A percentile compares a stretch with the other conserved stretches of the same genome.
These are phyloP conservation scores for Oryza meyeriana DNA, from an alignment of 176 grass and related monocot genomes.

Conservation along the genomic window DNA sequence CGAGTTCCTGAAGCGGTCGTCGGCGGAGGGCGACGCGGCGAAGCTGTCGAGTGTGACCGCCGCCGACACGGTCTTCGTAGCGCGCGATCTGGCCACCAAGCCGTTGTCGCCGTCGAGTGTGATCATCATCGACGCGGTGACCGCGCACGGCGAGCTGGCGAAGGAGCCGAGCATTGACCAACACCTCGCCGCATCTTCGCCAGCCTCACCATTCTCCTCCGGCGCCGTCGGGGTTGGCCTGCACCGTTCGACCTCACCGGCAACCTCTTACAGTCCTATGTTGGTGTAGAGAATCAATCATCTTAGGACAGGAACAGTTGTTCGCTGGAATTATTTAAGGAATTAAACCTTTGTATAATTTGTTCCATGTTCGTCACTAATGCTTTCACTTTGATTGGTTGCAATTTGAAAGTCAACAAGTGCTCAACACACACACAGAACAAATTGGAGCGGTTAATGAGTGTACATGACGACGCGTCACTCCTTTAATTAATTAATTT, in stretches of 20 bases:
- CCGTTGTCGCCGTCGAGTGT: too few species aligned
- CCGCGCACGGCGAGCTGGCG: background rate
- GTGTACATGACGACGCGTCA: background rate
- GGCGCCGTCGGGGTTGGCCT: background rate
- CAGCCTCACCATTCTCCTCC: background rate
- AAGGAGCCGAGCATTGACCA: background rate
- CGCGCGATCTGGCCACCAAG: background rate
- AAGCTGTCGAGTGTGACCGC: constrained; percentile 32
- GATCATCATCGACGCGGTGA: background rate
- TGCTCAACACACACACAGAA: background rate
- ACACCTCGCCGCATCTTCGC: background rate
- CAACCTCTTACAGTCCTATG: background rate
- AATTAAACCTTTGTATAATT: background rate
- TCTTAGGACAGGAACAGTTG: constrained; percentile 1
- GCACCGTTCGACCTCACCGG: background rate
- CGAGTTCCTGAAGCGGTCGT: constrained; percentile 73
- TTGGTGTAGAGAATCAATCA: constrained; percentile 1
- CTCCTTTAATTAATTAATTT: background rate
- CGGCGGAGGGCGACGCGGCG: constrained; percentile 52
- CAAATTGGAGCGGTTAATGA: constrained; percentile 11
- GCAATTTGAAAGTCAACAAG: background rate
- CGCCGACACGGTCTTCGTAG: background rate
- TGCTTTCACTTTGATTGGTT: constrained; percentile 1
- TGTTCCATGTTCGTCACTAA: background rate
- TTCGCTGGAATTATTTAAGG: background rate